phyloP scores from a whole-genome alignment of 2,329 filamentous ascomycete genomes.

The Podosphaera fusca region DNA sequence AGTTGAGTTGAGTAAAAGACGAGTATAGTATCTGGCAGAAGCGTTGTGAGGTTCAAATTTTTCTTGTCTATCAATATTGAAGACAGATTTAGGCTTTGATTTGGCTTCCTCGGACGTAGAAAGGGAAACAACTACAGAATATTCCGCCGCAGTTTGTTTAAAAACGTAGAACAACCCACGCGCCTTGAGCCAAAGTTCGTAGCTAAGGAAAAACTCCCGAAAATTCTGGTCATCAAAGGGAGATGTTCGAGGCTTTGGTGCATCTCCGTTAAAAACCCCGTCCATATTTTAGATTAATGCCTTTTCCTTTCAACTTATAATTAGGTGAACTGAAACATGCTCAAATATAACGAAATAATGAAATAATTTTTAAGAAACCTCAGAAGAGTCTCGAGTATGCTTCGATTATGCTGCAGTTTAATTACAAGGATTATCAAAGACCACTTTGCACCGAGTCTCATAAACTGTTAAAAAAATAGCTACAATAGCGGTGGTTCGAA shows the following conservation, averaged over 20 bases:
- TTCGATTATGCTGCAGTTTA: no score
- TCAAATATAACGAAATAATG: no score
- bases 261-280: neutral
- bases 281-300: no score
- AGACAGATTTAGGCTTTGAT: no score
- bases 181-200: neutral
- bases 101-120: neutral
- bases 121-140: neutral
- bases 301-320: no score
- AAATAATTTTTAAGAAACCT: no score
- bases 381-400: no score
- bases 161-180: neutral
- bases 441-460: no score
- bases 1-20: neutral
- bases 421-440: no score
- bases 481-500: no score
- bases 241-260: neutral
- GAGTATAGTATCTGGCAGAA: neutral
- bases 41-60: neutral
- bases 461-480: no score
- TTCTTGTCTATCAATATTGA: neutral
- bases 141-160: neutral
- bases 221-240: neutral
- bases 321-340: no score
- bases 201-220: neutral